Evolutionary conservation across 306 rosid species (phyloP).

Genomic region (Alnus glutinosa): DNA sequence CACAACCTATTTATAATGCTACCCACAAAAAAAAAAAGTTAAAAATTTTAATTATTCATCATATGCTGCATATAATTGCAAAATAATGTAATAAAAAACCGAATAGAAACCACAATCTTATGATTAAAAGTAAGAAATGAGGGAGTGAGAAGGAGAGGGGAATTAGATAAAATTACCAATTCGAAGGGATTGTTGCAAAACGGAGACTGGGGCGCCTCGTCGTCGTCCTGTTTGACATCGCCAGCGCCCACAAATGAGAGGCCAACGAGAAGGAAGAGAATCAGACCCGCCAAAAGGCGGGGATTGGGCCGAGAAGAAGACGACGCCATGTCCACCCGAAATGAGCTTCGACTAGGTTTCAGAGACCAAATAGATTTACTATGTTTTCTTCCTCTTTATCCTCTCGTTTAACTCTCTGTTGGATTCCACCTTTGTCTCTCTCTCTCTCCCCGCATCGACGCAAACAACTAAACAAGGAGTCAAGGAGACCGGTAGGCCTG

Average conservation of each 20-base stretch:
- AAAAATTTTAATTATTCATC: background rate
- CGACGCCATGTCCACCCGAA: slow-evolving; percentile 39
- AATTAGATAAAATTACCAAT: slow-evolving; percentile 48
- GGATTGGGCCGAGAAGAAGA: slow-evolving; percentile 14
- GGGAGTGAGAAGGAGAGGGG: background rate
- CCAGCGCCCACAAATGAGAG: slow-evolving; percentile 32
- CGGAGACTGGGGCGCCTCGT: slow-evolving; percentile 40
- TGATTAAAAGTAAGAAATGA: background rate
- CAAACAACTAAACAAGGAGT: background rate
- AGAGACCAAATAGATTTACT: background rate
- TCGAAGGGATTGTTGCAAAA: slow-evolving; percentile 68
- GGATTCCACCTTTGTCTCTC: no score
- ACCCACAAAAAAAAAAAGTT: background rate
- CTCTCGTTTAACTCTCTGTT: background rate
- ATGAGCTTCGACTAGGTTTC: slow-evolving; percentile 10
- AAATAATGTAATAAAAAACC: background rate
- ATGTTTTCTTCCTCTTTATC: background rate
- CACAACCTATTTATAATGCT: background rate
- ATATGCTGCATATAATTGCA: background rate
- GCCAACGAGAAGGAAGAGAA: slow-evolving; percentile 35
- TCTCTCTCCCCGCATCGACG: no score
- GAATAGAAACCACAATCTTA: background rate
- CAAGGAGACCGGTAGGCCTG: background rate
- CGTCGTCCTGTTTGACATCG: slow-evolving; percentile 53
- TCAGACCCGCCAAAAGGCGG: slow-evolving; percentile 11